Conservation (phyloP, 345 rosid genomes). For the Gynandropsis gynandra region DNA sequence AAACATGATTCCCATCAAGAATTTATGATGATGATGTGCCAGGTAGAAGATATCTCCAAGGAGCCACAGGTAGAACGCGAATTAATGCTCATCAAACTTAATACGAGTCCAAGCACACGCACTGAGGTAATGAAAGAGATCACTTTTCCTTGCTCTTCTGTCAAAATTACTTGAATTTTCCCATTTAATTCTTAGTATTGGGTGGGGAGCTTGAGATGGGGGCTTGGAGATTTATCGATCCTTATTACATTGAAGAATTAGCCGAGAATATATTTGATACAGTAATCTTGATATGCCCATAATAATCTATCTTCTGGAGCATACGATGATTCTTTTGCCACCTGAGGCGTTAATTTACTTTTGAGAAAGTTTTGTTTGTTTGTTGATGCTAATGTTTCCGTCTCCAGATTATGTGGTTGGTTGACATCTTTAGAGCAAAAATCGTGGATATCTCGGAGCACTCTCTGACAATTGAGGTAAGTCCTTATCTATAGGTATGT, state of each 20-base stretch:
- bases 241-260: background rate
- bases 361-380: background rate
- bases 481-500: slow-evolving; percentile 7
- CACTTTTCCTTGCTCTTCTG: background rate
- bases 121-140: slow-evolving; percentile 50
- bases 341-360: too few species aligned
- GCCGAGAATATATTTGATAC: slow-evolving; percentile 1
- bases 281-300: too few species aligned
- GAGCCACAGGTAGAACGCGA: slow-evolving; percentile 96
- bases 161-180: background rate
- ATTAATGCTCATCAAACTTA: slow-evolving; percentile 75
- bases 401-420: slow-evolving; percentile 84
- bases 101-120: slow-evolving; percentile 45
- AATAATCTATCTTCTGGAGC: too few species aligned
- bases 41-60: slow-evolving; percentile 86
- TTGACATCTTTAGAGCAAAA: slow-evolving; percentile 84
- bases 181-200: background rate
- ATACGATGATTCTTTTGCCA: too few species aligned
- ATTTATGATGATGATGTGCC: slow-evolving; percentile 16
- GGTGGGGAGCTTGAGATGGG: slow-evolving; percentile 15
- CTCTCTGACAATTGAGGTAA: slow-evolving; percentile 73
- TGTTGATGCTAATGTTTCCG: slow-evolving; percentile 14
- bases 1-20: slow-evolving; percentile 4
- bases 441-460: slow-evolving; percentile 81
- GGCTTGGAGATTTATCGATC: background rate